Conservation (phyloP, 1,284 basidiomycete genomes). For the Anthracocystis walkeri region DNA sequence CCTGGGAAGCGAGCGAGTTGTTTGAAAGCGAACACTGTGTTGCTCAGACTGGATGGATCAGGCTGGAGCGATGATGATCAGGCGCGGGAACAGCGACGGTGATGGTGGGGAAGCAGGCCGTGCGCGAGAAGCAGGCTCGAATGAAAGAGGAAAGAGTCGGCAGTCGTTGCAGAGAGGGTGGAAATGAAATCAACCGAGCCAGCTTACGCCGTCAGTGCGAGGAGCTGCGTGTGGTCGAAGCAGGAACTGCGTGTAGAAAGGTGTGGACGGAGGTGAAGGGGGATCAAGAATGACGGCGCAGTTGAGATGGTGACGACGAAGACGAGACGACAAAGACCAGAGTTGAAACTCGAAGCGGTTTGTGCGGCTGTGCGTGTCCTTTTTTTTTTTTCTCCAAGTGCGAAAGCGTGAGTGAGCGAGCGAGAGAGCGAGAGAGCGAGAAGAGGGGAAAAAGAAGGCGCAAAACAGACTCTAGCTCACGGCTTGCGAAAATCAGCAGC, state of each 20-base stretch:
- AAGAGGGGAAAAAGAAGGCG: background rate
- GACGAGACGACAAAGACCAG: slow-evolving; percentile 2
- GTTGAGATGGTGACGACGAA: slow-evolving; percentile 17
- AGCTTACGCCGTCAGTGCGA: background rate
- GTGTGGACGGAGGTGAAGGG: background rate
- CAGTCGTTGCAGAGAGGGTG: slow-evolving; percentile 11
- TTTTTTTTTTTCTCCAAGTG: slow-evolving; percentile 6
- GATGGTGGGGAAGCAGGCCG: slow-evolving; percentile 16
- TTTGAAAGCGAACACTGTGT: background rate
- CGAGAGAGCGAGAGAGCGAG: background rate
- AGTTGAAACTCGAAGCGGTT: background rate
- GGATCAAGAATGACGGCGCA: slow-evolving; percentile 6
- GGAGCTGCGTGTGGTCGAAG: background rate
- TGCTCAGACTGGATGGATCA: background rate
- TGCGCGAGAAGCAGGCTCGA: slow-evolving; percentile 8
- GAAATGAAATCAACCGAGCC: slow-evolving; percentile 9
- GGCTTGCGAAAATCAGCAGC: background rate
- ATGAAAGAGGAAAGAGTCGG: slow-evolving; percentile 6
- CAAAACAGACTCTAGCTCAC: slow-evolving; percentile 6
- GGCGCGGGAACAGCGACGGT: background rate
- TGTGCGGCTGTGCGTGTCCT: slow-evolving; percentile 19
- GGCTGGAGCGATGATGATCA: background rate
- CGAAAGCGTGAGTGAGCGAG: slow-evolving; percentile 4
- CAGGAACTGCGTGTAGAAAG: too few species aligned
- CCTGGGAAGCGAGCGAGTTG: background rate